Evolutionary conservation across 2,329 filamentous ascomycete species (phyloP), one percentile per base, ranked within the genome.

Genomic region (Nigrograna mackinnonii): DNA sequence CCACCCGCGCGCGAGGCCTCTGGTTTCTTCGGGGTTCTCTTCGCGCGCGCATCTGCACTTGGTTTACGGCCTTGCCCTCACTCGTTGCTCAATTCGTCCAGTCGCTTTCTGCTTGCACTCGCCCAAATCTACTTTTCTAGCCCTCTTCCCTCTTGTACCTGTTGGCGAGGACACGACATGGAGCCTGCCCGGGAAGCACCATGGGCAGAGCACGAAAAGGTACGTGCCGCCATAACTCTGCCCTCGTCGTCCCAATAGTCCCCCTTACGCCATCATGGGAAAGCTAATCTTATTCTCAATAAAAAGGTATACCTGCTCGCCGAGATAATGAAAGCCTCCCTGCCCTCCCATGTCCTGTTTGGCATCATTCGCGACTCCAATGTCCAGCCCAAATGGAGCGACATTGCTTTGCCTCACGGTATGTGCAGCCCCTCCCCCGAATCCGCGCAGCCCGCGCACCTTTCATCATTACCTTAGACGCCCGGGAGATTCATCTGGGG

Each of bases 391-490:
- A 65, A 65, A 53, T 79, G 76, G 76, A 68, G 69, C 39, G 69
- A 78, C 41, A 74, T 74, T 50, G 64, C 74, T 30, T 62, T 79
- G 45, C 77, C 77, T 49, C 64, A 64, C 56, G 76, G 77, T 79
- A 66, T 53, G 72, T 59, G 35, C 31, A 34, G 36, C 35, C 40
- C 20, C 38, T 30, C 14, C 32, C 32, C 11, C 34, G 20, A 37
- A 17, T 16, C 40, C 7, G 26, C 39, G 39, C 45, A 31, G 35
- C 40, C 40, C 17, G 44, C 35, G 35, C 41, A 21, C 24, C 19
- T 22, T 35, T 13, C n/a, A 4, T 28, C 30, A 12, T 40, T n/a
- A 37, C 30, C 38, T 17, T 47, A 47, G 40, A 41, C 44, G 41
- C 44, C 37, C 14, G 19, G 6, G 21, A 35, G 20, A 38, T 32